phyloP scores from a whole-genome alignment of 352 stramenopile species.

The Phytopythium sindhum region DNA sequence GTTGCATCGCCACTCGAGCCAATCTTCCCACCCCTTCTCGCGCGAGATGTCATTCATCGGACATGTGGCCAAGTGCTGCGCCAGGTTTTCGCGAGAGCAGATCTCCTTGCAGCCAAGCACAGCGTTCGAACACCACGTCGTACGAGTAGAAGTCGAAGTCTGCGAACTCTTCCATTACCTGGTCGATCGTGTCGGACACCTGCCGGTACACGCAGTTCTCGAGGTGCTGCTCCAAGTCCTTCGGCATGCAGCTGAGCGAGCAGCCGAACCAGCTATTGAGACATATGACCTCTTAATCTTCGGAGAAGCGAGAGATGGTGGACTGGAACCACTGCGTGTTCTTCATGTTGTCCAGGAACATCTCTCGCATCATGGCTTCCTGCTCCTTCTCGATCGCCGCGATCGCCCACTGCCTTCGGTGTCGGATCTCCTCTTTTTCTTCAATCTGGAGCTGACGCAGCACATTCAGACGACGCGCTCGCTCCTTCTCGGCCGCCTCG shows the following conservation, averaged over 20 bases:
- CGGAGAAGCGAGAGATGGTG: conserved; percentile 72
- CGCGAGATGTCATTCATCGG: conserved; percentile 65
- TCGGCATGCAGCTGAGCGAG: conserved; percentile 80
- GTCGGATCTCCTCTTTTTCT: conserved; percentile 68
- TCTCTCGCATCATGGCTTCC: conserved; percentile 71
- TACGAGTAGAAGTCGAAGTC: conserved; percentile 75
- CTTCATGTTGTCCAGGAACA: conserved; percentile 88
- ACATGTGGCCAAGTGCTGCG: conserved; percentile 57
- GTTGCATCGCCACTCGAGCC: conserved; percentile 54
- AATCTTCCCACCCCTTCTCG: conserved; percentile 77
- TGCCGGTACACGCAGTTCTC: conserved; percentile 67
- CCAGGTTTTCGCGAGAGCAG: too few species aligned
- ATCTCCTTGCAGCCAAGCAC: too few species aligned
- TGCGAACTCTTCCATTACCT: conserved; percentile 45
- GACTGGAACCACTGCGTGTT: conserved; percentile 88
- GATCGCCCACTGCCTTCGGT: conserved; percentile 69
- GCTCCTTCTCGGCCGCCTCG: conserved; percentile 75
- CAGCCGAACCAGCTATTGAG: conserved; percentile 85
- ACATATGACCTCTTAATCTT: conserved; percentile 85
- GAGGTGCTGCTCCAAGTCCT: conserved; percentile 69
- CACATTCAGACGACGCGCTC: conserved; percentile 51
- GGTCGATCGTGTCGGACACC: conserved; percentile 68
- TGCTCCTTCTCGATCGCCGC: conserved; percentile 80
- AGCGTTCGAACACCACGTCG: conserved; percentile 82
- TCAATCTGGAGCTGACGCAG: conserved; percentile 70